Evolutionary conservation across 1,284 basidiomycete genomes (phyloP).

Genomic region (Papiliotrema flavescens): DNA sequence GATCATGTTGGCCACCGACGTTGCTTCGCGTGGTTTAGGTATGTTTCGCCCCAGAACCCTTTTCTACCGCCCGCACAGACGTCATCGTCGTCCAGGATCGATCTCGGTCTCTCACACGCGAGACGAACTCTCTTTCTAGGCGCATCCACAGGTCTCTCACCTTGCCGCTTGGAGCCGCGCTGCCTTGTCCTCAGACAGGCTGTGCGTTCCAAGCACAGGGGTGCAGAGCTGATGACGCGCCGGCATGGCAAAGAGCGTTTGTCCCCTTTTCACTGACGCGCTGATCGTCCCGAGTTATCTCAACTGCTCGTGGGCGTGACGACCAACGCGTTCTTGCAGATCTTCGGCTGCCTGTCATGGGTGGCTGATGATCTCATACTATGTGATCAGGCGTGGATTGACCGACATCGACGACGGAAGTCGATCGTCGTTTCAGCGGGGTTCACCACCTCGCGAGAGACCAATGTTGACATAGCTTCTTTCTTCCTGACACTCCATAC

Average conservation of each 20-base stretch:
- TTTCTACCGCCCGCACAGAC: slow-evolving; percentile 7
- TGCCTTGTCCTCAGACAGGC: neutral
- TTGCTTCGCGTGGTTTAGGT: slow-evolving; percentile 99
- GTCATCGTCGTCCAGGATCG: slow-evolving; percentile 4
- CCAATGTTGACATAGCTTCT: slow-evolving; percentile 4
- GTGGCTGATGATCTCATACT: neutral
- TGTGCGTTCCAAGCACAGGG: neutral
- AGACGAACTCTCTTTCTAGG: neutral
- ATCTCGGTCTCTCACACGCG: neutral
- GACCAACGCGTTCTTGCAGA: neutral
- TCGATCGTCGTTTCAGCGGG: neutral
- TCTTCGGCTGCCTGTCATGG: no score
- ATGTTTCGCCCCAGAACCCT: slow-evolving; percentile 56
- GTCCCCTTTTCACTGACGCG: neutral
- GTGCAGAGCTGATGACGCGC: no score
- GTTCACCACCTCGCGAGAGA: neutral
- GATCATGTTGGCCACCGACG: slow-evolving; percentile 95
- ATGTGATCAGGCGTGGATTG: neutral
- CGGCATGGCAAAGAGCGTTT: no score
- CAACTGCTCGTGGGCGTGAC: neutral
- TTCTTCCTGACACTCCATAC: slow-evolving; percentile 9
- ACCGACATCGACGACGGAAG: neutral
- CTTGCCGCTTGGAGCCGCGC: neutral
- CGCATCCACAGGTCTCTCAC: neutral
- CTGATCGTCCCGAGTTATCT: neutral